A percentile compares a stretch with the other conserved stretches of the same genome.
phyloP scores from a whole-genome alignment of 208 protist genomes.

The Trypanosoma lewisi region DNA sequence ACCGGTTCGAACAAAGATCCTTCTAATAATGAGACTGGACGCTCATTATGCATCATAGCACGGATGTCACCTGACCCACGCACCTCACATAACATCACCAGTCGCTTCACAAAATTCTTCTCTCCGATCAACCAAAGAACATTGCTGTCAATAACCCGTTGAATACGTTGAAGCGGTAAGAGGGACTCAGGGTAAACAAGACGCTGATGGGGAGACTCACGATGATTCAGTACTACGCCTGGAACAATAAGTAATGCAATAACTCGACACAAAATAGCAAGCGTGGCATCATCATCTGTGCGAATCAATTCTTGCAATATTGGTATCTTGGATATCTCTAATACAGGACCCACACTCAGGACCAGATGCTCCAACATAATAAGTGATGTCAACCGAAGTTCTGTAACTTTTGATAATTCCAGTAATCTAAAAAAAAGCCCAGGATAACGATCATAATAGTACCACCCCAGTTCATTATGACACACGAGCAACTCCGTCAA shows the following conservation, averaged over 20 bases:
- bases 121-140: slow-evolving; percentile 75
- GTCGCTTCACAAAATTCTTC: slow-evolving; percentile 41
- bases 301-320: slow-evolving; percentile 53
- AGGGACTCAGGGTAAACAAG: slow-evolving; percentile 59
- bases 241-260: slow-evolving; percentile 72
- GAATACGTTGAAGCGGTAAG: slow-evolving; percentile 50
- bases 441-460: slow-evolving; percentile 75
- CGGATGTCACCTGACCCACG: slow-evolving; percentile 27
- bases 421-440: slow-evolving; percentile 72
- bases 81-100: slow-evolving; percentile 71
- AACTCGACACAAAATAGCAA: slow-evolving; percentile 63
- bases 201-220: slow-evolving; percentile 35
- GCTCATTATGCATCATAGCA: background rate
- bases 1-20: background rate
- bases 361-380: slow-evolving; percentile 74
- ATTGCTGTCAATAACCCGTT: slow-evolving; percentile 83
- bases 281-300: slow-evolving; percentile 25
- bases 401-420: slow-evolving; percentile 51
- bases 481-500: slow-evolving; percentile 70
- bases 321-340: slow-evolving; percentile 71
- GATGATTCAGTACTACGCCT: slow-evolving; percentile 39
- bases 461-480: slow-evolving; percentile 72
- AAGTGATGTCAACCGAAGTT: slow-evolving; percentile 29
- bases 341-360: slow-evolving; percentile 63
- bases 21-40: background rate